These are phyloP conservation scores for Porphyrellus cyaneotinctus DNA, from an alignment of 768 basidiomycete species.

Conservation along the genomic window DNA sequence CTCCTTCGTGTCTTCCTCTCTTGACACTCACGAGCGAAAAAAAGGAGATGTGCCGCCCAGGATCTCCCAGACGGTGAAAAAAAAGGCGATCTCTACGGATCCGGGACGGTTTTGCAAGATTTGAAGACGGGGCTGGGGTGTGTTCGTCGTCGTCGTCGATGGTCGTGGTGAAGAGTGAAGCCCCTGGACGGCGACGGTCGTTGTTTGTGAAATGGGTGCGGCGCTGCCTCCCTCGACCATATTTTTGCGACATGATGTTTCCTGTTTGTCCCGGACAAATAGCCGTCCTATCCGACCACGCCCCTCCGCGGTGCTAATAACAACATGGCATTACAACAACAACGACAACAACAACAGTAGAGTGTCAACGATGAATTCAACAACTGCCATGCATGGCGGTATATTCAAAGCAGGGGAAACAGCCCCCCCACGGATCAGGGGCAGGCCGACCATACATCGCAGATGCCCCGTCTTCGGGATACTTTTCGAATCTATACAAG, in stretches of 20 bases:
- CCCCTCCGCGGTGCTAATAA: too few species aligned
- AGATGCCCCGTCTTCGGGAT: constrained; percentile 69
- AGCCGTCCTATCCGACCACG: constrained; percentile 23
- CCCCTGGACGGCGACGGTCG: constrained; percentile 17
- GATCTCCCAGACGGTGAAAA: neutral
- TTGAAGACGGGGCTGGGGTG: constrained; percentile 42
- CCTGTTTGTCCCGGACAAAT: constrained; percentile 33
- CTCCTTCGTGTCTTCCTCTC: neutral
- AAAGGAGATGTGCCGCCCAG: neutral
- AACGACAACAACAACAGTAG: constrained; percentile 4
- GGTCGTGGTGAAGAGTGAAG: neutral
- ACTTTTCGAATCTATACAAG: constrained; percentile 61
- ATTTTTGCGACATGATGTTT: constrained; percentile 37
- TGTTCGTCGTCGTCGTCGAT: neutral
- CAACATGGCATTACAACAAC: neutral
- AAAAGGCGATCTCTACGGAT: constrained; percentile 59
- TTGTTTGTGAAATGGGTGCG: constrained; percentile 25
- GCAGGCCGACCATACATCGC: constrained; percentile 55
- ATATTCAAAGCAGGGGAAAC: constrained; percentile 81
- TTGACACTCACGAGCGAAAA: neutral
- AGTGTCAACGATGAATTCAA: constrained; percentile 11
- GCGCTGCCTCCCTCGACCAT: constrained; percentile 21
- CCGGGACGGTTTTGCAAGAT: constrained; percentile 57
- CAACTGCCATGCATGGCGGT: constrained; percentile 34
- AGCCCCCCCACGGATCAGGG: constrained; percentile 58